These are phyloP conservation scores for Oryza coarctata DNA, from an alignment of 176 grass and related monocot genomes.

Conservation along the genomic window DNA sequence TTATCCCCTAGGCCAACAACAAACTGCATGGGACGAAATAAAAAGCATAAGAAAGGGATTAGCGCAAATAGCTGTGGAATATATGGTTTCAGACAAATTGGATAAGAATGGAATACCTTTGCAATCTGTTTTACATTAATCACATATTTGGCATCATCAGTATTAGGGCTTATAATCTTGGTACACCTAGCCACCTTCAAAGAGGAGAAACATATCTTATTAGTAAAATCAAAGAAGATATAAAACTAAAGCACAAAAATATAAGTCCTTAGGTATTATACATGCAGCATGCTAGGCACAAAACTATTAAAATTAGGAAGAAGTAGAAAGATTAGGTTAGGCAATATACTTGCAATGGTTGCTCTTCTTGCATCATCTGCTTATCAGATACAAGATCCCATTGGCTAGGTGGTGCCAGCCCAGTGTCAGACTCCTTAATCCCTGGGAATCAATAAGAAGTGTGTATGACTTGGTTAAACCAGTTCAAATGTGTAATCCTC, in stretches of 20 bases:
- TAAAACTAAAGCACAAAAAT: not conserved
- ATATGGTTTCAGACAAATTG: slow-evolving; percentile 4
- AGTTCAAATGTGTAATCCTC: not conserved
- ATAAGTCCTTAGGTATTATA: not conserved
- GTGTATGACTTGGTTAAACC: not conserved
- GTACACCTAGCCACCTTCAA: slow-evolving; percentile 90
- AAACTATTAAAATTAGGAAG: not conserved
- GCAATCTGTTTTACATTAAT: slow-evolving; percentile 99
- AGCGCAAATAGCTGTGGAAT: not conserved
- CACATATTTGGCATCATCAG: slow-evolving; percentile 92
- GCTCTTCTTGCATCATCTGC: slow-evolving; percentile 96
- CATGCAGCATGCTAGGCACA: not conserved
- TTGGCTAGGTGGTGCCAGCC: slow-evolving; percentile 84
- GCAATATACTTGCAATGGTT: slow-evolving; percentile 69
- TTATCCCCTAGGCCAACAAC: slow-evolving; percentile 92
- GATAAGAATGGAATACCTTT: slow-evolving; percentile 52
- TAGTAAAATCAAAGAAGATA: not conserved
- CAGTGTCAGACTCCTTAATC: slow-evolving; percentile 97
- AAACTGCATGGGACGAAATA: slow-evolving; percentile 58
- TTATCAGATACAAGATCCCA: slow-evolving; percentile 99
- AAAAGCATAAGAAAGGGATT: slow-evolving; percentile 17
- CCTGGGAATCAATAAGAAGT: slow-evolving; percentile 44
- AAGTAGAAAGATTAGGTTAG: not conserved
- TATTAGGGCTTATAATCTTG: slow-evolving; percentile 95
- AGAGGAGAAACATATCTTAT: slow-evolving; percentile 14